Conservation (phyloP, 179 eudicot genomes). For the Beta corolliflora region DNA sequence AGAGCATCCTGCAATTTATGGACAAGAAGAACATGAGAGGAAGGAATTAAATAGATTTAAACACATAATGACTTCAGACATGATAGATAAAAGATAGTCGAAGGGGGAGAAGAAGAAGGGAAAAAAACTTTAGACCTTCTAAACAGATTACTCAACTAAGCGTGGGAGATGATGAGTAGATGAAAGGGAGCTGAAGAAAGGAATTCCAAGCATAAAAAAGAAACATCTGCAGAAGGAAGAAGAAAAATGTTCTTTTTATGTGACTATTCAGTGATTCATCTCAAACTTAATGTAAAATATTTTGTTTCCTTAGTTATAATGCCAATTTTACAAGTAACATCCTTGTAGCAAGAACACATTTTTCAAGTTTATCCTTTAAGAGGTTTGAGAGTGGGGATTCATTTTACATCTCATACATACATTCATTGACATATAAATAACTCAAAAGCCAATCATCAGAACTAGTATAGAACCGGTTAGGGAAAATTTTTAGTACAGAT, state of each 20-base stretch:
- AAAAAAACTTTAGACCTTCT: background rate
- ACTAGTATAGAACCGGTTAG: background rate
- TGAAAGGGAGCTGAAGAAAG: background rate
- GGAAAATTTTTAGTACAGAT: background rate
- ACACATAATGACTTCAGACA: background rate
- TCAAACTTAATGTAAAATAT: background rate
- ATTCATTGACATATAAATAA: background rate
- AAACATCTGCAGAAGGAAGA: background rate
- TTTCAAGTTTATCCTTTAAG: background rate
- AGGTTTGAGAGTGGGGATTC: background rate
- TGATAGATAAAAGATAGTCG: background rate
- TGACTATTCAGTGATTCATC: background rate
- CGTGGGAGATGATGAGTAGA: background rate
- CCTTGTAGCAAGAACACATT: background rate
- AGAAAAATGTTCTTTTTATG: background rate
- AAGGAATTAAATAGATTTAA: background rate
- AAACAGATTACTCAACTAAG: background rate
- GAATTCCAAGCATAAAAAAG: background rate
- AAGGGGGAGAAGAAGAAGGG: too few species aligned
- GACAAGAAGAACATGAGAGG: slow-evolving; percentile 8
- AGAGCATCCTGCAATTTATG: slow-evolving; percentile 71
- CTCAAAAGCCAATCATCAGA: background rate
- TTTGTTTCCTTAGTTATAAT: background rate
- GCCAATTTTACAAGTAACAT: background rate
- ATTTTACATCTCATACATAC: background rate